These are phyloP conservation scores for Venturia oleaginea DNA, from an alignment of 2,329 filamentous ascomycete species.

Conservation along the genomic window DNA sequence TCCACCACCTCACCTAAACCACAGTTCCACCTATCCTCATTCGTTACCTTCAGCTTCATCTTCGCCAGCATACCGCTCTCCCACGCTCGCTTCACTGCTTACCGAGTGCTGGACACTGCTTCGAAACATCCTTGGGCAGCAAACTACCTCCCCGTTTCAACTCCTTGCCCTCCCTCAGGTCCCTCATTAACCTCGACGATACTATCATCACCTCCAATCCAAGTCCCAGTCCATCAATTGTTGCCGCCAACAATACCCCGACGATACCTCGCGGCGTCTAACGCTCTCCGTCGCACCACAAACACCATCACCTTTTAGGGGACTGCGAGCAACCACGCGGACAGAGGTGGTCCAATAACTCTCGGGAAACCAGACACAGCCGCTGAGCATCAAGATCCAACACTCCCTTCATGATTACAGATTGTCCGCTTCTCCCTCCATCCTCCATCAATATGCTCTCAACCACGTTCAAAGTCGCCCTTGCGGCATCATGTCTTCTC, in stretches of 20 bases:
- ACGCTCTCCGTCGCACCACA: neutral
- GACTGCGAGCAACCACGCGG: neutral
- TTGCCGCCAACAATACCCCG: neutral
- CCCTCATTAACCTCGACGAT: neutral
- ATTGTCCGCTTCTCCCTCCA: neutral
- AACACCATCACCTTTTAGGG: neutral
- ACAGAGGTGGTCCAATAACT: neutral
- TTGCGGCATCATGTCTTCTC: slow-evolving; percentile 2
- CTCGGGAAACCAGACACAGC: neutral
- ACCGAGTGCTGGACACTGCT: neutral
- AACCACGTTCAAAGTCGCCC: neutral
- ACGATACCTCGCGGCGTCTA: neutral
- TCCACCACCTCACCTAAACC: neutral
- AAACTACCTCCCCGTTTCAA: neutral
- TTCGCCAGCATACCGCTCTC: neutral
- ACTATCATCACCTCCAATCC: neutral
- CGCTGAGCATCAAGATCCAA: neutral
- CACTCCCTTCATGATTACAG: neutral
- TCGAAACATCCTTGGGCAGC: neutral
- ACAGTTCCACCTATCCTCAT: neutral
- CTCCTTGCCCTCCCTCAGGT: neutral
- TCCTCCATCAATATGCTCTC: slow-evolving; percentile 6
- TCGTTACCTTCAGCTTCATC: neutral
- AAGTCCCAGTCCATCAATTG: neutral
- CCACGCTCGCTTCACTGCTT: neutral